These are phyloP conservation scores for Centrapalus pauciflorus DNA, from an alignment of 129 eudicot species.

Conservation along the genomic window DNA sequence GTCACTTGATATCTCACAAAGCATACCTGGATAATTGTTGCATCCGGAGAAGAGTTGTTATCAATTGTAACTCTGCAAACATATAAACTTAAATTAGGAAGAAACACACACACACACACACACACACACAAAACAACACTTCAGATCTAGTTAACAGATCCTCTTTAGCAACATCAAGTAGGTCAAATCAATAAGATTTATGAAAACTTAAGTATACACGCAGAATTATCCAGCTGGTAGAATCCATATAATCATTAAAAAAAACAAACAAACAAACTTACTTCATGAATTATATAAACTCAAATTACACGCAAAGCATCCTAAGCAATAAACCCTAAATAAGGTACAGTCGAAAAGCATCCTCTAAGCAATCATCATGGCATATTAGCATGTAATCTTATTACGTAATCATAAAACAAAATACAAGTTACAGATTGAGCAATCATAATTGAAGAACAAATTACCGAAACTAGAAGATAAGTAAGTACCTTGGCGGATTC, in stretches of 20 bases:
- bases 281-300: neutral
- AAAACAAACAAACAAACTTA: neutral
- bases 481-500: constrained; percentile 81
- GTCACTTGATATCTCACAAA: neutral
- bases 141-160: neutral
- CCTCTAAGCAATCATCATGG: neutral
- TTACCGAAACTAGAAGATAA: neutral
- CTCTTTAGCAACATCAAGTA: too few species aligned
- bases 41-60: constrained; percentile 61
- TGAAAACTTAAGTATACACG: neutral
- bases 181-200: neutral
- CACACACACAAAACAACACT: neutral
- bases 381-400: too few species aligned
- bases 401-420: neutral
- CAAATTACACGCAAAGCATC: neutral
- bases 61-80: constrained; percentile 78
- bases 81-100: neutral
- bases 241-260: neutral
- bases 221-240: neutral
- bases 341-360: neutral
- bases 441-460: neutral
- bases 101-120: neutral
- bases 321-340: neutral
- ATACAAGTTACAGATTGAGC: neutral
- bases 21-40: constrained; percentile 78